Evolutionary conservation across 495 filamentous ascomycete genomes (phyloP), one percentile per base, ranked within the genome.

Genomic region (Hyphodiscus hymeniophilus): DNA sequence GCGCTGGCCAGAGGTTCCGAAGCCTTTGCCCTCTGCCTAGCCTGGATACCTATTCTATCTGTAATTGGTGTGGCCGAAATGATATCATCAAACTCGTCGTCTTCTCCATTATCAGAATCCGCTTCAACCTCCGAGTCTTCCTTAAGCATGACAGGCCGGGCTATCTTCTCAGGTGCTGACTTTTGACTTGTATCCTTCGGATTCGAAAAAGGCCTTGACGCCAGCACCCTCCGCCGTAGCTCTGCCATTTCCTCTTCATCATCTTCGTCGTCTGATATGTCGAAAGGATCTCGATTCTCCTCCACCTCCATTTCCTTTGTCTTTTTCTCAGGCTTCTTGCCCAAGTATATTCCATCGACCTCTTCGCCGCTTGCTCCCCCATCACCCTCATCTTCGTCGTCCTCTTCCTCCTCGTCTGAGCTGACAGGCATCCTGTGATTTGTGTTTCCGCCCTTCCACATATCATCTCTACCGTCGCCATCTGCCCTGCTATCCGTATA

Each of bases 161-260:
- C 58, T 45, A 85, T 78, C 18, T 69, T 79, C 54, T 79, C 75
- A 24, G 72, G 59, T 16, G 63, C 64, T 42, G 77, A 77, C 41
- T 77, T 76, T 38, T 69, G 58, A 41, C 63, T 65, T 21, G 63
- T 59, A 12, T 71, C 60, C 33, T 70, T 51, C 11, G 79, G 79
- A 54, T 87, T 86, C 33, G 84, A 70, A 54, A 96, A 98, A 0
- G 86, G 73, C 54, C 89, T 95, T 3, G 91, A 95, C 2, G 77
- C 80, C 2, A 97, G 72, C 17, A 95, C 86, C 55, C 84, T 82
- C 33, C 80, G 79, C 32, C 92, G 73, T 22, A 98, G 80, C 54
- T 92, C 89, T 33, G 87, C 90, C 86, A 95, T 96, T 59, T 94
- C 85, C 47, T 82, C 86, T 46, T 84, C 84, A 38, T 87, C 86